phyloP scores from a whole-genome alignment of 305 asterid genomes.

The Petunia hybrid region DNA sequence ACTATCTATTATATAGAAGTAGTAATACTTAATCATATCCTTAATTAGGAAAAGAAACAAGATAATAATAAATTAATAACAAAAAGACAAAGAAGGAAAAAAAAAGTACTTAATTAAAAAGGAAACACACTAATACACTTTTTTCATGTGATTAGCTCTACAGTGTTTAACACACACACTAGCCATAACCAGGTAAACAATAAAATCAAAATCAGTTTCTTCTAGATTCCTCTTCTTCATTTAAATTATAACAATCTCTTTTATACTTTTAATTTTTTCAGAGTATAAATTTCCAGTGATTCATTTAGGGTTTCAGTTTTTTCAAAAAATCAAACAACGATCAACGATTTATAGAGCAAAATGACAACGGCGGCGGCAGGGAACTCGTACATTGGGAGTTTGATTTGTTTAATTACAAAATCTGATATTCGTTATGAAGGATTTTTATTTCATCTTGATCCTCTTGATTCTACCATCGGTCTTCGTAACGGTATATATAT shows the following conservation, averaged over 20 bases:
- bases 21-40: too few relatives aligned
- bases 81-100: neutral
- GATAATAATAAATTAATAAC: too few relatives aligned
- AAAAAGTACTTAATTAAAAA: neutral
- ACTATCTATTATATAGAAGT: too few relatives aligned
- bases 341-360: neutral
- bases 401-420: conserved; percentile 37
- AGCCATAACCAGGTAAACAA: conserved; percentile 33
- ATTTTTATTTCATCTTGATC: conserved; percentile 32
- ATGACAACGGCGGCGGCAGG: conserved; percentile 30
- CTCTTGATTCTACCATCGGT: conserved; percentile 30
- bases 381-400: conserved; percentile 39
- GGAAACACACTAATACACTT: neutral
- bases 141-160: conserved; percentile 27
- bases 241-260: neutral
- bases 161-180: conserved; percentile 8
- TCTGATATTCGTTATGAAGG: conserved; percentile 44
- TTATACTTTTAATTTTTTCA: neutral
- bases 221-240: neutral
- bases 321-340: neutral
- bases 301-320: conserved; percentile 7
- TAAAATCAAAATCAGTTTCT: conserved; percentile 23
- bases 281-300: neutral
- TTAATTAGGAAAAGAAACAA: neutral
- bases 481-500: conserved; percentile 36